A percentile compares a stretch with the other conserved stretches of the same genome.
Conservation (phyloP, 2,329 filamentous ascomycete species). For the Ceratocystis huliohia region DNA sequence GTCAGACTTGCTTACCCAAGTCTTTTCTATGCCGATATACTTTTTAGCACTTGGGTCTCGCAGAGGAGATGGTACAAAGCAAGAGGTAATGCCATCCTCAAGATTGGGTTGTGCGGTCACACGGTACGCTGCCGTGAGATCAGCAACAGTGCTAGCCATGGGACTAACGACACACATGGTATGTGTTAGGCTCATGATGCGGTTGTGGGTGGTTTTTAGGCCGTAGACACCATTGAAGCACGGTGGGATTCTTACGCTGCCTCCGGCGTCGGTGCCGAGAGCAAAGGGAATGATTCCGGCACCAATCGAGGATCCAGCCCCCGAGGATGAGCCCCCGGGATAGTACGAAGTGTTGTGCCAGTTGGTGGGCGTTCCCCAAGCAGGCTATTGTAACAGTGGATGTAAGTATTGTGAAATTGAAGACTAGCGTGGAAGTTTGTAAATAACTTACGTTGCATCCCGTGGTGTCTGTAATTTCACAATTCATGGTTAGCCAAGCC, state of each 20-base stretch:
- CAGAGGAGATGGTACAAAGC: constrained; percentile 48
- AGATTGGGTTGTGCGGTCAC: constrained; percentile 63
- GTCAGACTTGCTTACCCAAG: constrained; percentile 40
- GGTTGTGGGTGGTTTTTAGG: constrained; percentile 64
- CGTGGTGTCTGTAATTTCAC: constrained; percentile 47
- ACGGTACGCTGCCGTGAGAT: constrained; percentile 72
- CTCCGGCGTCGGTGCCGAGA: constrained; percentile 63
- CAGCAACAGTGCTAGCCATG: constrained; percentile 60
- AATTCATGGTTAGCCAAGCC: not conserved
- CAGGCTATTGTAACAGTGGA: constrained; percentile 31
- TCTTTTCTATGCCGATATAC: constrained; percentile 58
- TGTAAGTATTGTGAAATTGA: not conserved
- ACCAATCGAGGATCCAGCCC: constrained; percentile 56
- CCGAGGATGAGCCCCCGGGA: constrained; percentile 68
- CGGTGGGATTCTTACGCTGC: constrained; percentile 60
- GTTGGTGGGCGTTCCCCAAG: constrained; percentile 62
- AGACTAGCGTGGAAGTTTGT: not conserved
- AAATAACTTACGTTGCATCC: constrained; percentile 53
- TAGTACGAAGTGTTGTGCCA: constrained; percentile 67
- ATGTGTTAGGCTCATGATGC: constrained; percentile 45
- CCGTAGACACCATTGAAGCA: constrained; percentile 71
- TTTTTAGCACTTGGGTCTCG: constrained; percentile 36
- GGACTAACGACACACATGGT: constrained; percentile 56
- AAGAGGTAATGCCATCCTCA: constrained; percentile 43
- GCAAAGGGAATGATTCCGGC: constrained; percentile 63